Conservation (phyloP, 2,329 filamentous ascomycete species). For the Pseudogymnoascus sp. region DNA sequence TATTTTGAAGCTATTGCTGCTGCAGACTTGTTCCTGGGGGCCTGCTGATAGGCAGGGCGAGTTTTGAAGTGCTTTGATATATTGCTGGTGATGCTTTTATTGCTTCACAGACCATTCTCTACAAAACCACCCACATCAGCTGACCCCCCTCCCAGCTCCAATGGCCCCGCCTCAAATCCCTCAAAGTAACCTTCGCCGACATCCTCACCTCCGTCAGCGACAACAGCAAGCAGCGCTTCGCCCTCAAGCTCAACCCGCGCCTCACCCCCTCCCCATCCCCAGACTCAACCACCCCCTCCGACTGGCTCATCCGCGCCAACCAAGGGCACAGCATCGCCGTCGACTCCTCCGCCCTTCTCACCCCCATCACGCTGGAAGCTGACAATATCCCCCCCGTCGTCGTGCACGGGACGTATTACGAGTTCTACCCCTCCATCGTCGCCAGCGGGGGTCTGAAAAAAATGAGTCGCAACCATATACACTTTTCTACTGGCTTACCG, state of each 20-base stretch:
- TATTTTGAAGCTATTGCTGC: background rate
- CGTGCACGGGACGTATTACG: constrained; percentile 84
- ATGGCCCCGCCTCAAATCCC: constrained; percentile 46
- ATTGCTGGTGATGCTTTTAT: background rate
- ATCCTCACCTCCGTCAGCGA: constrained; percentile 59
- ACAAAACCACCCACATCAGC: background rate
- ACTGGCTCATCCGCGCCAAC: constrained; percentile 87
- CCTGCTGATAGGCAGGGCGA: background rate
- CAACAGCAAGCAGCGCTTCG: constrained; percentile 89
- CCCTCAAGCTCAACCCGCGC: constrained; percentile 51
- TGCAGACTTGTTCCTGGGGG: no score
- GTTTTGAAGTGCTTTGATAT: background rate
- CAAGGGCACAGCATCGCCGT: constrained; percentile 83
- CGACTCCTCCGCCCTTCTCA: constrained; percentile 60
- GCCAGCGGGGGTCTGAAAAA: constrained; percentile 66
- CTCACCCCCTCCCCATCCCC: constrained; percentile 19
- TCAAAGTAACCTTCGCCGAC: constrained; percentile 69
- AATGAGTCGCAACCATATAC: constrained; percentile 83
- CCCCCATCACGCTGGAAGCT: constrained; percentile 52
- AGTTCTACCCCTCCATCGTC: constrained; percentile 68
- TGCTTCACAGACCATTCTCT: background rate
- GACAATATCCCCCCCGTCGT: constrained; percentile 57
- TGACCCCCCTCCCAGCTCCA: constrained; percentile 20
- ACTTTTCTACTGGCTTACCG: constrained; percentile 73
- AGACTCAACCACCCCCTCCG: constrained; percentile 25